phyloP scores from a whole-genome alignment of 2,329 filamentous ascomycete species.

The Exophiala calicioides region DNA sequence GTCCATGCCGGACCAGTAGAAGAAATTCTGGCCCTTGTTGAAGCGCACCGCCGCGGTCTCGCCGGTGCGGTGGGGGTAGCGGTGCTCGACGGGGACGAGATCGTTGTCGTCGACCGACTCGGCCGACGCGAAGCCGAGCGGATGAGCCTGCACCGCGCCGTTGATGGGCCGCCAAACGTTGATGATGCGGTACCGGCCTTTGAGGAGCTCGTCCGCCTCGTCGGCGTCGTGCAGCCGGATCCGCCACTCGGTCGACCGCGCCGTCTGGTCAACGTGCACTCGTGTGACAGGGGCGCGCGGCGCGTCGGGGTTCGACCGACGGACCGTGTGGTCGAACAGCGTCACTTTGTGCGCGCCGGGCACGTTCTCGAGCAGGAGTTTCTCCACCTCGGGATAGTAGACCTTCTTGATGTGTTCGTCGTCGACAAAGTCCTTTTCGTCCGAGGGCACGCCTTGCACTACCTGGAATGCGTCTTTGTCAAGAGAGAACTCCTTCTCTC shows the following conservation, averaged over 20 bases:
- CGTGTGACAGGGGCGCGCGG: conserved; percentile 67
- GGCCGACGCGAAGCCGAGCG: conserved; percentile 60
- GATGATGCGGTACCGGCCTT: conserved; percentile 74
- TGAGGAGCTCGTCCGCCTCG: conserved; percentile 67
- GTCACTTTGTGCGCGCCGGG: conserved; percentile 67
- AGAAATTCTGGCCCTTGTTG: conserved; percentile 67
- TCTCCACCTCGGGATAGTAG: conserved; percentile 85
- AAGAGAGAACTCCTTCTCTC: conserved; percentile 65
- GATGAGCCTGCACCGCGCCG: conserved; percentile 57
- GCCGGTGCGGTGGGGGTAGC: conserved; percentile 70
- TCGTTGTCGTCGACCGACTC: conserved; percentile 60
- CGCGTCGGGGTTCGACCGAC: conserved; percentile 62
- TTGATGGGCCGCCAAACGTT: conserved; percentile 80
- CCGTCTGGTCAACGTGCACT: conserved; percentile 84
- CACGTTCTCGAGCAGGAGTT: conserved; percentile 66
- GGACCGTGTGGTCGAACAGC: conserved; percentile 87
- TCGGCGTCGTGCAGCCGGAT: conserved; percentile 67
- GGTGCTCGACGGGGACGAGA: conserved; percentile 70
- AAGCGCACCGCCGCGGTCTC: conserved; percentile 71
- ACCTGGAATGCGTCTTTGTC: conserved; percentile 75
- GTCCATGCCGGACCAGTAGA: conserved; percentile 78
- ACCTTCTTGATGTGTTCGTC: conserved; percentile 67
- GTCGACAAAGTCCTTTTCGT: conserved; percentile 62
- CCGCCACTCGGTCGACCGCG: conserved; percentile 63
- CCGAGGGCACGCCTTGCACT: conserved; percentile 59